Evolutionary conservation across 1,284 basidiomycete species (phyloP).

Genomic region (Sporisorium reilianum): DNA sequence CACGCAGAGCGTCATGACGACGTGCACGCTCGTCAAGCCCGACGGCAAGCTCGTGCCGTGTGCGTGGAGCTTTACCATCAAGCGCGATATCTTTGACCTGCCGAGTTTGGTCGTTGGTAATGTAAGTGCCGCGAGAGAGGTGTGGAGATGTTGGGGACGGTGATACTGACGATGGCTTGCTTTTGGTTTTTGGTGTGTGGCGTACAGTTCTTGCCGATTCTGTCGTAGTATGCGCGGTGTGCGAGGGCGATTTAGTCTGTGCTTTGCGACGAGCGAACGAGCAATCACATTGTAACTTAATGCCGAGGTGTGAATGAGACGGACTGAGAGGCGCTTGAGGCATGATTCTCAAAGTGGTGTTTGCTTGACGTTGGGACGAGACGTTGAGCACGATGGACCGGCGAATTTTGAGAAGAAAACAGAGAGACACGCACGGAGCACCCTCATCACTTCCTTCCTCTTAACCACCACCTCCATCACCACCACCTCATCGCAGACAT

Average conservation of each 20-base stretch:
- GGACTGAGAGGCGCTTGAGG: neutral
- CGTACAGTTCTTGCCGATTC: slow-evolving; percentile 9
- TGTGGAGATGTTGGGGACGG: neutral
- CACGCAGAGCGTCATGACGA: slow-evolving; percentile 65
- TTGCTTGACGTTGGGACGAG: too few species aligned
- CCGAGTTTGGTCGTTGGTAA: slow-evolving; percentile 62
- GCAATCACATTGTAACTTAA: neutral
- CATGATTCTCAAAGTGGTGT: too few species aligned
- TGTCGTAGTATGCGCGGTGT: neutral
- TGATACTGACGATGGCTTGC: neutral
- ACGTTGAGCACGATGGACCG: too few species aligned
- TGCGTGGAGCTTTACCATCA: slow-evolving; percentile 68
- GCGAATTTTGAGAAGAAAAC: slow-evolving; percentile 1
- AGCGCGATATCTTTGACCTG: slow-evolving; percentile 67
- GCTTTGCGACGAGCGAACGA: neutral
- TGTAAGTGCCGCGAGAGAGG: neutral
- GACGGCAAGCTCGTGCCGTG: slow-evolving; percentile 63
- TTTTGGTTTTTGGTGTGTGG: neutral
- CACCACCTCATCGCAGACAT: neutral
- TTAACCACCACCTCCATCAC: neutral
- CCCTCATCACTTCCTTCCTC: neutral
- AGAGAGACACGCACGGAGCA: neutral
- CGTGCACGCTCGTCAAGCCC: slow-evolving; percentile 60
- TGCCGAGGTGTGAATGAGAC: neutral
- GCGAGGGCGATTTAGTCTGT: neutral